Percentiles rank a stretch among this genome's conserved stretches.
phyloP scores from a whole-genome alignment of 768 basidiomycete genomes.

The Trametes gibbosa region DNA sequence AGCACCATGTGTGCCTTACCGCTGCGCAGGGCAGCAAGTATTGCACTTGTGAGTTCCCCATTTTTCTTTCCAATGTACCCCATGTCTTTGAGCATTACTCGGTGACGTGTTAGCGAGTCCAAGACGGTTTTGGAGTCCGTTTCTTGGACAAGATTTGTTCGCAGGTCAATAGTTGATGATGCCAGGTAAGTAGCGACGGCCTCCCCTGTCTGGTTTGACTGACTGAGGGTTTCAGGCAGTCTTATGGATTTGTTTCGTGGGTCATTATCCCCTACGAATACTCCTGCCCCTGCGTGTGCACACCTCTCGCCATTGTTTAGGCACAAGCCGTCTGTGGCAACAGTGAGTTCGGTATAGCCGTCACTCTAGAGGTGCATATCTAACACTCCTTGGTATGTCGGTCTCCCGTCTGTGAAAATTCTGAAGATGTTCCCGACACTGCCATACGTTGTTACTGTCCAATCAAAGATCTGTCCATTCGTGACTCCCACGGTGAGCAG shows the following conservation, averaged over 20 bases:
- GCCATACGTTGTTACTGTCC: background rate
- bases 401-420: background rate
- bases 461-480: background rate
- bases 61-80: conserved; percentile 29
- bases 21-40: background rate
- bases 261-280: background rate
- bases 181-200: background rate
- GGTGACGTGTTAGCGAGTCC: conserved; percentile 4
- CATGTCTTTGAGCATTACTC: conserved; percentile 23
- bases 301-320: background rate
- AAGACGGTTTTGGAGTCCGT: conserved; percentile 25
- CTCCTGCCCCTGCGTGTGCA: conserved; percentile 2
- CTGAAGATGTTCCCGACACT: background rate
- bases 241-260: background rate
- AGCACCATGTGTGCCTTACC: background rate
- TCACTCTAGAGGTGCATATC: background rate
- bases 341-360: rapidly evolving
- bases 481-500: no score
- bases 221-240: background rate
- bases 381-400: background rate
- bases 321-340: conserved; percentile 3
- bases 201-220: conserved; percentile 5
- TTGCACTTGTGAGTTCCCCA: background rate
- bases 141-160: background rate
- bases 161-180: background rate